A percentile compares a stretch with the other conserved stretches of the same genome.
These are phyloP conservation scores for Isabelozyma pseudorhagii DNA, from an alignment of 805 yeast species.

Conservation along the genomic window DNA sequence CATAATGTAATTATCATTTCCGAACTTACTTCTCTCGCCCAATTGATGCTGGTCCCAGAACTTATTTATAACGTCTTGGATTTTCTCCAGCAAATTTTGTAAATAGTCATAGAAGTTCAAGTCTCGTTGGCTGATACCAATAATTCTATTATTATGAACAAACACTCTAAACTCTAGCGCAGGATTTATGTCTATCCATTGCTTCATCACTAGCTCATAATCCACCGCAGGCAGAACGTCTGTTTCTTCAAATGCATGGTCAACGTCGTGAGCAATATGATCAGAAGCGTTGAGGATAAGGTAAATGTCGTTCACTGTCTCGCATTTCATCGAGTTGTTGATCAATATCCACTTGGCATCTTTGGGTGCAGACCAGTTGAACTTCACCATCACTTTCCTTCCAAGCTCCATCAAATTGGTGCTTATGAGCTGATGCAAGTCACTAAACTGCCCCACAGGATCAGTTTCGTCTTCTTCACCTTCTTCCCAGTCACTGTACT, in stretches of 20 bases:
- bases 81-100: constrained; percentile 43
- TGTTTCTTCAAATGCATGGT: constrained; percentile 50
- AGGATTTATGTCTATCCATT: constrained; percentile 84
- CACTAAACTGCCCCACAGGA: constrained; percentile 52
- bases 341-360: constrained; percentile 92
- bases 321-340: constrained; percentile 72
- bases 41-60: constrained; percentile 48
- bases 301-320: constrained; percentile 70
- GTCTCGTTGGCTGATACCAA: constrained; percentile 85
- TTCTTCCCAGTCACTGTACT: constrained; percentile 74
- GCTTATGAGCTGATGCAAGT: constrained; percentile 55
- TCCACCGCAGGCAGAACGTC: constrained; percentile 18
- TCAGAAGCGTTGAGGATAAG: constrained; percentile 81
- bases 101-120: constrained; percentile 77
- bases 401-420: constrained; percentile 41
- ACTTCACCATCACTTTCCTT: constrained; percentile 76
- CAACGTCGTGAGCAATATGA: constrained; percentile 81
- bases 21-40: constrained; percentile 8
- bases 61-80: constrained; percentile 46
- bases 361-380: constrained; percentile 96
- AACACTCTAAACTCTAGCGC: constrained; percentile 90
- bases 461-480: constrained; percentile 30
- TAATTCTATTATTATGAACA: constrained; percentile 56
- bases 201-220: constrained; percentile 69
- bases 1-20: constrained; percentile 49